phyloP scores from a whole-genome alignment of 345 rosid genomes.

The Psidium guajava region DNA sequence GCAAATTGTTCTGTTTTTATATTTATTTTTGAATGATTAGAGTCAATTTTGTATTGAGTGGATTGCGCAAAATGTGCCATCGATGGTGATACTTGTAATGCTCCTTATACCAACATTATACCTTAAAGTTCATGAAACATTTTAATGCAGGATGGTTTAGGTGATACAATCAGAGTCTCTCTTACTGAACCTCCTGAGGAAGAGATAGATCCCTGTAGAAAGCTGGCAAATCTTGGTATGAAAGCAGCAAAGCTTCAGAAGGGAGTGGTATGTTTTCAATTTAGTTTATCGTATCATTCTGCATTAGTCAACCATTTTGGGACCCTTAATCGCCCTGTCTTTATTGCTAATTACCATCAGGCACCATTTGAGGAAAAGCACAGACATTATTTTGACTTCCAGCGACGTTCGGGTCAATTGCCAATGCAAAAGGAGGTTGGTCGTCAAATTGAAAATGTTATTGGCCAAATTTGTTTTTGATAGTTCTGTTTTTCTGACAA shows the following conservation, averaged over 20 bases:
- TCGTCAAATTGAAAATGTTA: neutral
- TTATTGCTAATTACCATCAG: conserved; percentile 14
- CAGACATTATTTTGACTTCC: conserved; percentile 85
- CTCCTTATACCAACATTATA: neutral
- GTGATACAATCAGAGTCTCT: conserved; percentile 96
- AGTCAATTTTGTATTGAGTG: neutral
- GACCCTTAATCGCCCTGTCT: neutral
- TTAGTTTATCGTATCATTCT: neutral
- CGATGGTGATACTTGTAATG: neutral
- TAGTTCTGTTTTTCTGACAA: neutral
- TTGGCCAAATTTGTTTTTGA: neutral
- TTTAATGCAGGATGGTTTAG: conserved; percentile 78
- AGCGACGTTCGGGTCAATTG: conserved; percentile 76
- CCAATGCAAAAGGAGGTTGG: conserved; percentile 88
- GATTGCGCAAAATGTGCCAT: neutral
- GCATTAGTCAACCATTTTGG: neutral
- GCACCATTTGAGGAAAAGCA: conserved; percentile 96
- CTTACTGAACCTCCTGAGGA: conserved; percentile 93
- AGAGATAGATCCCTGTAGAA: conserved; percentile 93
- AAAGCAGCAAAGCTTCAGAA: conserved; percentile 71
- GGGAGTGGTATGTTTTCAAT: conserved; percentile 73
- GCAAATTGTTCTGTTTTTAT: neutral
- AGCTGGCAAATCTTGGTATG: conserved; percentile 85
- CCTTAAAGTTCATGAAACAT: neutral
- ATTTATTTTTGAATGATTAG: neutral